Percentiles rank a stretch among this genome's conserved stretches.
Conservation (phyloP, 257 asterid genomes). For the Galeopsis tetrahit region DNA sequence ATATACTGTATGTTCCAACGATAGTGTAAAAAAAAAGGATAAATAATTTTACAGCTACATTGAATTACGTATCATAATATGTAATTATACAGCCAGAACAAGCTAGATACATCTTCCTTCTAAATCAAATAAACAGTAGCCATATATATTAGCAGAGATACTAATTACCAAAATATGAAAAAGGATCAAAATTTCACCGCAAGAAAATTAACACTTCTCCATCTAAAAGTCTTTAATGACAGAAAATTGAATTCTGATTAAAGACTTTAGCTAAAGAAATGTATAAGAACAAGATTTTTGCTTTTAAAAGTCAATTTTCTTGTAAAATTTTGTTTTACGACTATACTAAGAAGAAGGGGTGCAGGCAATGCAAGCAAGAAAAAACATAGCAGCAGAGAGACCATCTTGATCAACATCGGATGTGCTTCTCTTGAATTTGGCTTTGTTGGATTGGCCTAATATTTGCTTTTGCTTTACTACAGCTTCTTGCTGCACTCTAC, state of each 20-base stretch:
- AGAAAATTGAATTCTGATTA: too few species aligned
- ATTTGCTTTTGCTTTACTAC: constrained; percentile 35
- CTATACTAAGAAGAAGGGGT: constrained; percentile 28
- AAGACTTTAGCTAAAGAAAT: too few species aligned
- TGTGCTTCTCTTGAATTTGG: constrained; percentile 72
- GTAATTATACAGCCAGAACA: background rate
- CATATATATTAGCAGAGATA: background rate
- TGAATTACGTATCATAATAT: background rate
- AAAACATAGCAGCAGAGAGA: constrained; percentile 67
- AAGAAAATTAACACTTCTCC: too few species aligned
- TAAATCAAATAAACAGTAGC: background rate
- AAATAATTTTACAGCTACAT: background rate
- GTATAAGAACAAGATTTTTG: too few species aligned
- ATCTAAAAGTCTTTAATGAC: too few species aligned
- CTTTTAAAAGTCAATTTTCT: too few species aligned
- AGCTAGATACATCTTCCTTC: background rate
- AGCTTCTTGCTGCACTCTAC: too few species aligned
- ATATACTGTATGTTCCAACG: too few species aligned
- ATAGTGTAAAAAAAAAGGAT: background rate
- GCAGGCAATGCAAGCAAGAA: constrained; percentile 79
- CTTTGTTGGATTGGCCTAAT: constrained; percentile 59
- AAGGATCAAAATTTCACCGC: background rate
- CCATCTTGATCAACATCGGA: constrained; percentile 76
- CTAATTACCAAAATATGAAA: background rate
- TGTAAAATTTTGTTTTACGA: too few species aligned